These are phyloP conservation scores for Tuber umbilicatum DNA, from an alignment of 495 filamentous ascomycete species.

Conservation along the genomic window DNA sequence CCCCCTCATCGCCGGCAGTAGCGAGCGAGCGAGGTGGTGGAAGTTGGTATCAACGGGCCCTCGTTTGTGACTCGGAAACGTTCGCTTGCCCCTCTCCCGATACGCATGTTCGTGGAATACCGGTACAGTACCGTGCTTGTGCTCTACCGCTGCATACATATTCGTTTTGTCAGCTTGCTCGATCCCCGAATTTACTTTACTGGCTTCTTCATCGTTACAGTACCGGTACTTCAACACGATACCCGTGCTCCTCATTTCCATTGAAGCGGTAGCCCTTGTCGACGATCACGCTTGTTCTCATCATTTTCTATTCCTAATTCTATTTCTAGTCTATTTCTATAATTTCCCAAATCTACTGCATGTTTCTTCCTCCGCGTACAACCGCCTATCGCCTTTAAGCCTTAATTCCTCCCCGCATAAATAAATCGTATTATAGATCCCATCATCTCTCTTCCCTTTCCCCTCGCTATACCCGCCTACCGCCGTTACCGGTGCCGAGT, in stretches of 20 bases:
- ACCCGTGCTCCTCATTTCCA: not conserved
- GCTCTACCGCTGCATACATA: not conserved
- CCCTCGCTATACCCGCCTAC: not conserved
- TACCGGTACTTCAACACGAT: not conserved
- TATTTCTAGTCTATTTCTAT: not conserved
- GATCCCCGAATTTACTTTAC: not conserved
- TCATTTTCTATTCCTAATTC: not conserved
- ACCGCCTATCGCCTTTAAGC: not conserved
- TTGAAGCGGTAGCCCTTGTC: not conserved
- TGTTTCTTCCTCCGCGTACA: not conserved
- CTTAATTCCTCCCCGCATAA: not conserved
- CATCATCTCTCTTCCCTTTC: not conserved
- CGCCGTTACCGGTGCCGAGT: not conserved
- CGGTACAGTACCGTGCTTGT: not conserved
- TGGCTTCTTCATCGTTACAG: not conserved
- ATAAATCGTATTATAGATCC: not conserved
- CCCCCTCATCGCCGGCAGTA: constrained; percentile 1
- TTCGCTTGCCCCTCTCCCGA: not conserved
- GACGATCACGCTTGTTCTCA: not conserved
- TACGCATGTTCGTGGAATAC: not conserved
- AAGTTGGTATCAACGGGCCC: not conserved
- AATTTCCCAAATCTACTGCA: not conserved
- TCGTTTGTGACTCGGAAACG: not conserved
- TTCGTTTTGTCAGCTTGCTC: not conserved
- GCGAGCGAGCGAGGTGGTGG: not conserved